A percentile compares a stretch with the other conserved stretches of the same genome.
These are phyloP conservation scores for Immersiporthe knoxdaviesiana DNA, from an alignment of 2,329 filamentous ascomycete species.

Conservation along the genomic window DNA sequence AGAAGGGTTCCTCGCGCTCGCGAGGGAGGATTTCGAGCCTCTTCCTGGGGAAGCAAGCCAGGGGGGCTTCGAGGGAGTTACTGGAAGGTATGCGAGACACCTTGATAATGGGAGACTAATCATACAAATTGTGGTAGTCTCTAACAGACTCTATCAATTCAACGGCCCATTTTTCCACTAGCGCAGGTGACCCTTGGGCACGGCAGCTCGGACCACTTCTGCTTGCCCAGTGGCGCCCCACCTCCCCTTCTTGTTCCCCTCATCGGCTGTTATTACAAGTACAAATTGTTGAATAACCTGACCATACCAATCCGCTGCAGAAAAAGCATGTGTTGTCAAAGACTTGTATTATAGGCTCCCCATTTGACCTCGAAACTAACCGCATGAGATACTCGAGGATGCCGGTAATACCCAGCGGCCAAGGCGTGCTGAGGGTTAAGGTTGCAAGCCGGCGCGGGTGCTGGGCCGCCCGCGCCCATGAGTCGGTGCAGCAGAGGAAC, in stretches of 20 bases:
- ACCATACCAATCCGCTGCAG: not conserved
- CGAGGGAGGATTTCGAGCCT: not conserved
- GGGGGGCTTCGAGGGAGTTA: not conserved
- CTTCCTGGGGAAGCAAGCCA: not conserved
- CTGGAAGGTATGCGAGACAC: not conserved
- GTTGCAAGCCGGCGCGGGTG: no score
- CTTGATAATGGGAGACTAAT: accelerated
- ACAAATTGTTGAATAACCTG: no score
- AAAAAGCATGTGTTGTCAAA: not conserved
- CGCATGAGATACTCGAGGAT: no score
- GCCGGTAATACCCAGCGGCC: no score
- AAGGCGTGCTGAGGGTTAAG: not conserved
- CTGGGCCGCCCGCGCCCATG: no score
- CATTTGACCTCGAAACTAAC: no score
- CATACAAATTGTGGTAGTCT: not conserved
- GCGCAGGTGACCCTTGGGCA: constrained; percentile 5
- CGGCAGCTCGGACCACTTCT: constrained; percentile 6
- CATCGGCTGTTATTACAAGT: not conserved
- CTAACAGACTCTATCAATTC: not conserved
- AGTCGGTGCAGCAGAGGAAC: not conserved
- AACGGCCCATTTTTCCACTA: not conserved
- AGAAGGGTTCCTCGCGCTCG: not conserved
- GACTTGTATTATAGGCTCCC: not conserved
- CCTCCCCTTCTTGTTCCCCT: not conserved
- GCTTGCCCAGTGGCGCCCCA: no score